Conservation (phyloP, 2,329 filamentous ascomycete genomes). For the Diplodia corticola region DNA sequence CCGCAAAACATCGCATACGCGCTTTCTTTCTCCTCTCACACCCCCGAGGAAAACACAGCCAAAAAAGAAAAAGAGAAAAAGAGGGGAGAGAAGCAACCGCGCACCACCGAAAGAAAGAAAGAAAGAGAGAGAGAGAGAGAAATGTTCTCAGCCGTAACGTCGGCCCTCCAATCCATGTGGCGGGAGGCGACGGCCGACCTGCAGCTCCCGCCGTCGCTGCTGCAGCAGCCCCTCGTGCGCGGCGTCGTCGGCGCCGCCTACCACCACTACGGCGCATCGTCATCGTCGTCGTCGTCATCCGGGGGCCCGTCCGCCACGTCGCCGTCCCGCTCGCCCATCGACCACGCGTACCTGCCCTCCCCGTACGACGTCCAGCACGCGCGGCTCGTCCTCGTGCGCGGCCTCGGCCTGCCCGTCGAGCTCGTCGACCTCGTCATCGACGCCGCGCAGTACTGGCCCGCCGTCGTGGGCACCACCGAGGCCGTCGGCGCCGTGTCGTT, state of each 20-base stretch:
- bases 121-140: neutral
- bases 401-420: slow-evolving; percentile 11
- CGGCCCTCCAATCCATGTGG: neutral
- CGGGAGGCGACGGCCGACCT: neutral
- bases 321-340: neutral
- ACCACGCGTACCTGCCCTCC: neutral
- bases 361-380: neutral
- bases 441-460: slow-evolving; percentile 16
- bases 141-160: slow-evolving; percentile 5
- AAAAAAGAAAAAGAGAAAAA: neutral
- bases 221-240: neutral
- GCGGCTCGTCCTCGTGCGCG: slow-evolving; percentile 2
- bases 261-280: neutral
- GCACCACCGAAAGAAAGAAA: too few species aligned
- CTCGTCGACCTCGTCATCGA: slow-evolving; percentile 19
- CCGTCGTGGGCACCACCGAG: neutral
- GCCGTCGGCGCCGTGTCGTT: neutral
- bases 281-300: too few species aligned
- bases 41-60: neutral
- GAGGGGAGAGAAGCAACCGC: too few species aligned
- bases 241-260: neutral
- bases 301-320: neutral
- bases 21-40: neutral
- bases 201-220: neutral
- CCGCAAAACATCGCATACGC: neutral